A percentile compares a stretch with the other conserved stretches of the same genome.
Evolutionary conservation across 2,329 filamentous ascomycete genomes (phyloP).

Genomic region (Aspergillus sp.): DNA sequence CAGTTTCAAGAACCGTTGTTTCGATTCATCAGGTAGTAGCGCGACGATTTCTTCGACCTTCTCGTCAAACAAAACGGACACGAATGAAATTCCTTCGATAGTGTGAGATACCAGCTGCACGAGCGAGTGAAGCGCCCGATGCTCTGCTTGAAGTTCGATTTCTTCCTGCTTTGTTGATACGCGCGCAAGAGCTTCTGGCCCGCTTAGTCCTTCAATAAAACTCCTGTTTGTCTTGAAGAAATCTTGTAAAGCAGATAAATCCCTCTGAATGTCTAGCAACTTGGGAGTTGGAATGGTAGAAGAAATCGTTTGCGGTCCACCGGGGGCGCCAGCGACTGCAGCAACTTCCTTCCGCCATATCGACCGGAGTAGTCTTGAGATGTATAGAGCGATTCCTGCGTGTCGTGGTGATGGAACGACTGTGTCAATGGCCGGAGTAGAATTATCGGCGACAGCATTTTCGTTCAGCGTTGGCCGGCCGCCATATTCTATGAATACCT

Average conservation of each 20-base stretch:
- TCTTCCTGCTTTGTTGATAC: slow-evolving; percentile 84
- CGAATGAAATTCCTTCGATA: slow-evolving; percentile 94
- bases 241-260: slow-evolving; percentile 72
- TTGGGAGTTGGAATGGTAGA: slow-evolving; percentile 69
- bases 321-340: slow-evolving; percentile 52
- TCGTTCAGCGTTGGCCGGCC: slow-evolving; percentile 84
- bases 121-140: slow-evolving; percentile 84
- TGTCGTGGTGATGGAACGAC: slow-evolving; percentile 87
- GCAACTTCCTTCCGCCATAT: slow-evolving; percentile 84
- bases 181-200: slow-evolving; percentile 78
- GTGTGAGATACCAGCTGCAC: slow-evolving; percentile 85
- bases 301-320: slow-evolving; percentile 61
- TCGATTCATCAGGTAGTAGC: slow-evolving; percentile 68
- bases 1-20: slow-evolving; percentile 69
- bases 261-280: slow-evolving; percentile 73
- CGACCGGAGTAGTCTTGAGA: slow-evolving; percentile 81
- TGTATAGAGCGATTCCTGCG: slow-evolving; percentile 82
- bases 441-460: slow-evolving; percentile 62
- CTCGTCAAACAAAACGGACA: slow-evolving; percentile 92
- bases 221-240: slow-evolving; percentile 86
- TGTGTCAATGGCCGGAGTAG: slow-evolving; percentile 70
- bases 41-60: slow-evolving; percentile 83
- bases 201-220: slow-evolving; percentile 92
- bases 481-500: slow-evolving; percentile 88
- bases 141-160: slow-evolving; percentile 87